Percentiles rank a stretch among this genome's conserved stretches.
These are phyloP conservation scores for Fusarium mangiferae DNA, from an alignment of 2,329 filamentous ascomycete species.

Conservation along the genomic window DNA sequence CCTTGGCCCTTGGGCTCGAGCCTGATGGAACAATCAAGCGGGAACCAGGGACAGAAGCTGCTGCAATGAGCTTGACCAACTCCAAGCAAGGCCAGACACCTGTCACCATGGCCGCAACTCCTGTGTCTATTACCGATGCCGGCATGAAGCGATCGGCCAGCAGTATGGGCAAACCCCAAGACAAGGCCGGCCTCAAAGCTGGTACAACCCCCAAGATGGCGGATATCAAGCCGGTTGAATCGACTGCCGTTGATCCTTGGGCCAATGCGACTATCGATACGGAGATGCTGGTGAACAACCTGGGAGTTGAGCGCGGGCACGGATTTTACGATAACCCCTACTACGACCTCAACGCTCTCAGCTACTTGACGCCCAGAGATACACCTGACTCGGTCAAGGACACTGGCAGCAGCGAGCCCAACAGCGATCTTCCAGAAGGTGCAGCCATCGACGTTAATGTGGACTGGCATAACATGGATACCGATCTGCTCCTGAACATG, in stretches of 20 bases:
- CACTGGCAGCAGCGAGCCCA: conserved; percentile 67
- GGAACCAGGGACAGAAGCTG: conserved; percentile 47
- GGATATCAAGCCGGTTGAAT: conserved; percentile 45
- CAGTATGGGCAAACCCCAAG: conserved; percentile 54
- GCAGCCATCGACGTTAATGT: conserved; percentile 64
- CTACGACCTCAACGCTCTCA: conserved; percentile 61
- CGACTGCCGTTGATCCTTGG: conserved; percentile 48
- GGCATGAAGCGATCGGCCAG: conserved; percentile 64
- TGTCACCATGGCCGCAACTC: conserved; percentile 55
- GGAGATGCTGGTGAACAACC: conserved; percentile 51
- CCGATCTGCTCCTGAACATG: conserved; percentile 57
- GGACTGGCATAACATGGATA: conserved; percentile 59
- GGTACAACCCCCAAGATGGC: conserved; percentile 44
- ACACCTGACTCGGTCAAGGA: conserved; percentile 74
- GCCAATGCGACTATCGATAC: conserved; percentile 62
- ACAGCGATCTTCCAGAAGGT: conserved; percentile 69
- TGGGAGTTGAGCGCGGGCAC: conserved; percentile 47
- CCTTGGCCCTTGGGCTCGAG: conserved; percentile 62
- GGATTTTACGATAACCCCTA: conserved; percentile 49
- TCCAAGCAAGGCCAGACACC: conserved; percentile 63
- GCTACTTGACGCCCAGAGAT: conserved; percentile 68
- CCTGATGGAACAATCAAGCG: conserved; percentile 57
- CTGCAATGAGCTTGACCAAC: conserved; percentile 53
- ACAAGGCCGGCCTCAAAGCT: conserved; percentile 48
- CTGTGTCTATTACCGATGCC: conserved; percentile 62